A percentile compares a stretch with the other conserved stretches of the same genome.
phyloP scores from a whole-genome alignment of 768 basidiomycete species.

The Suillus luteus region DNA sequence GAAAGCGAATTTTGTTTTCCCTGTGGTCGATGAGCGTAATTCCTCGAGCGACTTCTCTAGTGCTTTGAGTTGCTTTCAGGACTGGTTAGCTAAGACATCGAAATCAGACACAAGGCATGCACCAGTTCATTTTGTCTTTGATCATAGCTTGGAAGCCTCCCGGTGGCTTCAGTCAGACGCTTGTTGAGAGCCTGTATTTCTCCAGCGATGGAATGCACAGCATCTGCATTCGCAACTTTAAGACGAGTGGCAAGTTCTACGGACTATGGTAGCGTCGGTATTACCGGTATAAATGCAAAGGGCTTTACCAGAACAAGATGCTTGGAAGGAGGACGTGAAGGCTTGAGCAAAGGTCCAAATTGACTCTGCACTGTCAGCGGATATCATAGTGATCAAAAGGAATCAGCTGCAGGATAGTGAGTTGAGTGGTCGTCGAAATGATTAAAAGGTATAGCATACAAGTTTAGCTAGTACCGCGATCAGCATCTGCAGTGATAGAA shows the following conservation, averaged over 20 bases:
- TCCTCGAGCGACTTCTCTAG: slow-evolving; percentile 59
- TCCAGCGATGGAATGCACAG: slow-evolving; percentile 45
- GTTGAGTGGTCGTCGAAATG: neutral
- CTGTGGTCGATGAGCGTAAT: slow-evolving; percentile 44
- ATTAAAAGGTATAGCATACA: neutral
- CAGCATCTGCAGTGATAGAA: too few relatives aligned
- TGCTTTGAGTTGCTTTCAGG: slow-evolving; percentile 60
- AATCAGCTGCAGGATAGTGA: neutral
- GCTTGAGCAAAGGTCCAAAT: slow-evolving; percentile 34
- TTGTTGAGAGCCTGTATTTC: slow-evolving; percentile 63
- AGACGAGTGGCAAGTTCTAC: slow-evolving; percentile 54
- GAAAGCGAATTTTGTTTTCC: slow-evolving; percentile 70
- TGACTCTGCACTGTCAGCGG: slow-evolving; percentile 17
- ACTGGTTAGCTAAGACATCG: slow-evolving; percentile 17
- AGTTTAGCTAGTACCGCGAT: too few relatives aligned
- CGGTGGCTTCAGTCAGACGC: slow-evolving; percentile 61
- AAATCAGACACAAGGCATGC: slow-evolving; percentile 27
- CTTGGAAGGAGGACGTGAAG: slow-evolving; percentile 29
- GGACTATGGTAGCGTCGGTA: slow-evolving; percentile 18
- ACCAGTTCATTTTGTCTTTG: slow-evolving; percentile 73
- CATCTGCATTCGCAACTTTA: slow-evolving; percentile 38
- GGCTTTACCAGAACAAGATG: slow-evolving; percentile 26
- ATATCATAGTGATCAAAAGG: neutral
- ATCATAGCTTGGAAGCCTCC: slow-evolving; percentile 70
- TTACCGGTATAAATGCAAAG: slow-evolving; percentile 9